Base-by-base conservation (phyloP, 2,329 filamentous ascomycete species). In the Helicocarpus griseus region DNA sequence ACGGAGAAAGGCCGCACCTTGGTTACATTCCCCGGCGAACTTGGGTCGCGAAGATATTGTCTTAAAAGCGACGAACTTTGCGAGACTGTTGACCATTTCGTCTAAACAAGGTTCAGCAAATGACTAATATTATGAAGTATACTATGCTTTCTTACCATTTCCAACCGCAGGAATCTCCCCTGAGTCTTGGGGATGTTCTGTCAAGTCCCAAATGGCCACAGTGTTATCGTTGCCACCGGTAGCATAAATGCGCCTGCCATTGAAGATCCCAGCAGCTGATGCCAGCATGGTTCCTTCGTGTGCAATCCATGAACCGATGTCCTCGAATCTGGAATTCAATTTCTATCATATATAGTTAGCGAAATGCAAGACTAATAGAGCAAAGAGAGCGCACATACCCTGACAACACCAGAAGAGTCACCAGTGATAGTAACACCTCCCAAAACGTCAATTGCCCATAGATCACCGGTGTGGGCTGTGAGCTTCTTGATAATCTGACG, bases 161-260 rank as follows among this genome's bases (percentile, higher is more conserved):
- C 77, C 80, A 46, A 78, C 81, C 45, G 73, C 73, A 40, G 72
- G 71, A 9, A 70, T 58, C 39, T 72, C 67, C 6, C 67, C 62
- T 21, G 73, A 68, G n/a, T 70, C 67, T 24, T 70, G 65, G 21
- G 73, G 70, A 56, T 76, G 79, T 51, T 82, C 78, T 2, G 70
- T 77, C 48, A 95, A 77, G 58, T 91, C 82, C 93, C 93, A 98
- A 19, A 97, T 80, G 6, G 88, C 86, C 24, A 98, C 81, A 0
- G 83, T 86, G 63, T 89, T 85, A 67, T 98, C 93, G 61, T 95
- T 98, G 45, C 89, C 90, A 7, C 93, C 93, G 0, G 91, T 96
- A 4, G 95, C 89, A 65, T 89, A 93, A n/a, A 93, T 81, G n/a
- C 86, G 80, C 53, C 86, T 81, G 47, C 81, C 79, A 28, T 85